Percentiles rank a stretch among this genome's conserved stretches.
Conservation (phyloP, 768 basidiomycete species). For the Daedaleopsis nitida region DNA sequence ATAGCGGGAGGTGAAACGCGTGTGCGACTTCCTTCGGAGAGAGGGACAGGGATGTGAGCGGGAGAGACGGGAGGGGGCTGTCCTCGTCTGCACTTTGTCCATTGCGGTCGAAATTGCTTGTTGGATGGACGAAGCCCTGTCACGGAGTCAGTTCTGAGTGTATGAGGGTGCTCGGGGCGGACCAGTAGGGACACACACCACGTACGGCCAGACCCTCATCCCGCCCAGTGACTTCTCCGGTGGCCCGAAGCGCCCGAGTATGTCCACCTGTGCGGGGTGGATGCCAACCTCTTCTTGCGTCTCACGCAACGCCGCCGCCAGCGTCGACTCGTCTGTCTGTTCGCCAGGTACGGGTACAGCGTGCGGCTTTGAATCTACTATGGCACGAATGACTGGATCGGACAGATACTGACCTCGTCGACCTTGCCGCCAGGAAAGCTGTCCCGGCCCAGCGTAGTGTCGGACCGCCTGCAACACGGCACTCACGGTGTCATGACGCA, state of each 20-base stretch:
- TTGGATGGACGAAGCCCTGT: slow-evolving; percentile 34
- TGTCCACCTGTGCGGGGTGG: slow-evolving; percentile 56
- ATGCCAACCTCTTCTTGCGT: slow-evolving; percentile 76
- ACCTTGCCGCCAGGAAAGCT: slow-evolving; percentile 79
- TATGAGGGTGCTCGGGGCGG: neutral
- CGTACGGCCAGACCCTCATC: slow-evolving; percentile 73
- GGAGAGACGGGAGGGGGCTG: slow-evolving; percentile 61
- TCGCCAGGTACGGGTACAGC: too few species aligned
- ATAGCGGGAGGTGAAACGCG: slow-evolving; percentile 71
- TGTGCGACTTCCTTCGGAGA: slow-evolving; percentile 68
- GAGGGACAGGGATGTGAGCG: slow-evolving; percentile 49
- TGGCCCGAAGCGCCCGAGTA: slow-evolving; percentile 67
- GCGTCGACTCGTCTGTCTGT: slow-evolving; percentile 54
- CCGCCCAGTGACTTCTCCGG: slow-evolving; percentile 59
- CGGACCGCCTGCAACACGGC: neutral
- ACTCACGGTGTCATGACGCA: slow-evolving; percentile 31
- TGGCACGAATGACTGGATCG: neutral
- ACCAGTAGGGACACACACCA: slow-evolving; percentile 48
- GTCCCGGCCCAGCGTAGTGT: slow-evolving; percentile 4
- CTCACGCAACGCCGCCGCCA: slow-evolving; percentile 68
- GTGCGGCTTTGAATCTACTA: too few species aligned
- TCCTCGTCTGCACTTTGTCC: slow-evolving; percentile 27
- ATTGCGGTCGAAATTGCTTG: neutral
- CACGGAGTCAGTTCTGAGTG: neutral
- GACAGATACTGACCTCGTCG: slow-evolving; percentile 52